Conservation (phyloP, 2,329 filamentous ascomycete genomes). For the Sporothrix dimorphospora region DNA sequence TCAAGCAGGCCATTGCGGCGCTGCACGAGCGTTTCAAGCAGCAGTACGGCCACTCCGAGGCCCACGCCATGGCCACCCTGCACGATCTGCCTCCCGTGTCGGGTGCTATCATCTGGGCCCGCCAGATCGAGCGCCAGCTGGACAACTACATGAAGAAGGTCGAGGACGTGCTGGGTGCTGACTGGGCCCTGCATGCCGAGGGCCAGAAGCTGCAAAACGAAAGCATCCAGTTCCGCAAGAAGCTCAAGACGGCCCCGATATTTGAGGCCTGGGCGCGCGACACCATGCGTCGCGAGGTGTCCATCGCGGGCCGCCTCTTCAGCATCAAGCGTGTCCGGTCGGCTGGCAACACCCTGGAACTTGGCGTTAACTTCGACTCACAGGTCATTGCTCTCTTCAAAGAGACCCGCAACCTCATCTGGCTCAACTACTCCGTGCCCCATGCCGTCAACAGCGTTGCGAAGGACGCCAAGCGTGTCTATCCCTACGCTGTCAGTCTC, state of each 20-base stretch:
- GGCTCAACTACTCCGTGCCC: conserved; percentile 92
- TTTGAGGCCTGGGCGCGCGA: conserved; percentile 96
- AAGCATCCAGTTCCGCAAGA: conserved; percentile 91
- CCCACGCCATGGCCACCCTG: conserved; percentile 96
- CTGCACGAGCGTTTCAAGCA: conserved; percentile 98
- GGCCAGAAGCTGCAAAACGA: conserved; percentile 92
- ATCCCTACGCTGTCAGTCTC: conserved; percentile 94
- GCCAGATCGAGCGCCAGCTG: conserved; percentile 94
- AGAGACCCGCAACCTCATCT: conserved; percentile 92
- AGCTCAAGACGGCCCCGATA: conserved; percentile 89
- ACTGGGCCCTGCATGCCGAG: conserved; percentile 93
- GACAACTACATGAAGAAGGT: conserved; percentile 98
- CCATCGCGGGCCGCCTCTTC: conserved; percentile 90
- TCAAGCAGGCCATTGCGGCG: conserved; percentile 91
- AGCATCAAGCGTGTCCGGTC: conserved; percentile 85
- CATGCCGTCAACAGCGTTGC: conserved; percentile 94
- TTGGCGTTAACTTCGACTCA: conserved; percentile 93
- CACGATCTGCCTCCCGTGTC: conserved; percentile 95
- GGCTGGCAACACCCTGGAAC: conserved; percentile 84
- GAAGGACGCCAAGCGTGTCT: conserved; percentile 98
- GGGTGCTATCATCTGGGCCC: conserved; percentile 95
- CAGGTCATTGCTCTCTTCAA: conserved; percentile 99
- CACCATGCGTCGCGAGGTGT: conserved; percentile 83
- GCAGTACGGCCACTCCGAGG: conserved; percentile 97
- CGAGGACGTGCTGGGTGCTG: conserved; percentile 92